A percentile compares a stretch with the other conserved stretches of the same genome.
Evolutionary conservation across 768 basidiomycete genomes (phyloP).

Genomic region (Lactifluus hygrophoroides): DNA sequence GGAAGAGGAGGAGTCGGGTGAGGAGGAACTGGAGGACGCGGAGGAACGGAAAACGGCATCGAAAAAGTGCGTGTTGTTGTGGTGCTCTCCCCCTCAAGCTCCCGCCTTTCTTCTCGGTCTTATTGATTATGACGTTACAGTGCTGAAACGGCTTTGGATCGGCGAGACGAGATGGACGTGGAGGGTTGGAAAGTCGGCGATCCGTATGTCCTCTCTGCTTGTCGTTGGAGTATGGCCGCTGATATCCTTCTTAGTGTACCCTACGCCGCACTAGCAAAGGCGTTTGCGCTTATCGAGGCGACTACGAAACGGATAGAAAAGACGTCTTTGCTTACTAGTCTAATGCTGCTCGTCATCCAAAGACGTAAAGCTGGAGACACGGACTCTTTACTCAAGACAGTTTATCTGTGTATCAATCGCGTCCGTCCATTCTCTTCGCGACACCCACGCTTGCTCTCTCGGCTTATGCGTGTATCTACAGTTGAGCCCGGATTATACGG

Average conservation of each 20-base stretch:
- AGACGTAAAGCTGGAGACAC: conserved; percentile 69
- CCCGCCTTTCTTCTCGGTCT: background rate
- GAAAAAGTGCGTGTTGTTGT: conserved; percentile 50
- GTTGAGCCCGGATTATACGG: conserved; percentile 92
- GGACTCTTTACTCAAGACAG: conserved; percentile 71
- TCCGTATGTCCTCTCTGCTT: conserved; percentile 47
- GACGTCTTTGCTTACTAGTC: conserved; percentile 76
- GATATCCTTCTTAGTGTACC: conserved; percentile 54
- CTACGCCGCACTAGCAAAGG: conserved; percentile 84
- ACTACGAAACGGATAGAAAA: conserved; percentile 97
- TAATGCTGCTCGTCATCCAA: conserved; percentile 84
- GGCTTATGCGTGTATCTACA: conserved; percentile 26
- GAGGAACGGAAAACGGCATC: conserved; percentile 48
- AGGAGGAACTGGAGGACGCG: conserved; percentile 32
- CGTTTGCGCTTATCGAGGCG: conserved; percentile 82
- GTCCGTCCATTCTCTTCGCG: conserved; percentile 36
- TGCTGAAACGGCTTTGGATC: conserved; percentile 58
- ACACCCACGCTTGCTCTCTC: background rate
- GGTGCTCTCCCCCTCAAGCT: background rate
- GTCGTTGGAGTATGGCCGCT: background rate
- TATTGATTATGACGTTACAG: conserved; percentile 29
- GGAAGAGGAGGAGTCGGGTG: conserved; percentile 31
- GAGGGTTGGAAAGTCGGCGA: conserved; percentile 77
- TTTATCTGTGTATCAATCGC: conserved; percentile 95
- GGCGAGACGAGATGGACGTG: conserved; percentile 62